Evolutionary conservation across 176 grass and related monocot species (phyloP).

Genomic region (Carex littledalei): DNA sequence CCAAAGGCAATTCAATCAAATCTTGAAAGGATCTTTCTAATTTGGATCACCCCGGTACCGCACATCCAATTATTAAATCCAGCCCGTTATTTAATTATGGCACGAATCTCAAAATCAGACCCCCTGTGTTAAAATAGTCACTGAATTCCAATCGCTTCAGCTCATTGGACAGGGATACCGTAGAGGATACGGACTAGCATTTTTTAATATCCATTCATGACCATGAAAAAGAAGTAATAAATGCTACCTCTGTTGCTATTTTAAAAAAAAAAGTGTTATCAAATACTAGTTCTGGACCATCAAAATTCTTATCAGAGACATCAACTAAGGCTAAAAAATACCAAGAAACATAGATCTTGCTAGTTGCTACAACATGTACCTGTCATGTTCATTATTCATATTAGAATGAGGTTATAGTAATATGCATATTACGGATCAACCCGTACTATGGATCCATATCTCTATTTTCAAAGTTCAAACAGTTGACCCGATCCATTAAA

Average conservation of each 20-base stretch:
- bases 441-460: no score
- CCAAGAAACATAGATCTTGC: not conserved
- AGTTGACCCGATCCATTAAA: no score
- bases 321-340: not conserved
- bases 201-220: not conserved
- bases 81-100: no score
- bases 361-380: not conserved
- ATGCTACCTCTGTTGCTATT: not conserved
- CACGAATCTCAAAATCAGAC: no score
- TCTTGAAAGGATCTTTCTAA: not conserved
- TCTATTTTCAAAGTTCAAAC: no score
- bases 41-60: no score
- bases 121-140: no score
- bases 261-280: not conserved
- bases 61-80: no score
- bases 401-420: no score
- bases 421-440: no score
- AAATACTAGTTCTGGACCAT: not conserved
- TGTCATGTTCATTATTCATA: not conserved
- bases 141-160: no score
- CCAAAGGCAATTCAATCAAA: not conserved
- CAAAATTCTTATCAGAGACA: not conserved
- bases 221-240: not conserved
- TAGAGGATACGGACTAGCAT: not conserved
- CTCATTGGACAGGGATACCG: no score